Conservation (phyloP, 129 eudicot genomes). For the Rutidosis leptorrhynchoides region DNA sequence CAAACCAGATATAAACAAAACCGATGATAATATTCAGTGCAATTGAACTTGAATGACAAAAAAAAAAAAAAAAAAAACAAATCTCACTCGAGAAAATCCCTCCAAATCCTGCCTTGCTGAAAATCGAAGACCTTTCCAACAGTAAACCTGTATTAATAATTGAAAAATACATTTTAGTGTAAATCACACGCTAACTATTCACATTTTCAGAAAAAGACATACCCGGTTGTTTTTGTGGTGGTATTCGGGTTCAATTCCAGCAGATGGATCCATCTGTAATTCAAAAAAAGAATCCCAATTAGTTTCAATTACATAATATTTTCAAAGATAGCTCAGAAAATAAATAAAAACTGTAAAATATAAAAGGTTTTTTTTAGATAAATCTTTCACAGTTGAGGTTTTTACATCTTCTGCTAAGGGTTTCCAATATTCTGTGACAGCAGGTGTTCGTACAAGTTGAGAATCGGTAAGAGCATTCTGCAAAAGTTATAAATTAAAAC, state of each 20-base stretch:
- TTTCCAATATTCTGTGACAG: slow-evolving; percentile 82
- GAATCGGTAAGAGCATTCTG: slow-evolving; percentile 94
- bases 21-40: not conserved
- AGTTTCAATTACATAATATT: slow-evolving; percentile 11
- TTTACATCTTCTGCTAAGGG: slow-evolving; percentile 91
- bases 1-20: not conserved
- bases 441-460: slow-evolving; percentile 80
- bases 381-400: not conserved
- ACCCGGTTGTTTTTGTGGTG: slow-evolving; percentile 94
- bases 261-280: slow-evolving; percentile 80
- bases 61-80: slow-evolving; percentile 19
- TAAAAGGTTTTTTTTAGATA: not conserved
- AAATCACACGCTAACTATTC: not conserved
- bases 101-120: slow-evolving; percentile 97
- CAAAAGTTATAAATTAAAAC: slow-evolving; percentile 21
- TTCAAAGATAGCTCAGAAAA: not conserved
- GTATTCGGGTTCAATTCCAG: slow-evolving; percentile 95
- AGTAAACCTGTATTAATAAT: slow-evolving; percentile 60
- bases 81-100: slow-evolving; percentile 85
- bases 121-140: slow-evolving; percentile 97
- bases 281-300: slow-evolving; percentile 7
- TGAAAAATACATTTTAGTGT: not conserved
- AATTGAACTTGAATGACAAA: not conserved
- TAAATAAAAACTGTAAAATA: not conserved
- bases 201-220: slow-evolving; percentile 26